phyloP scores from a whole-genome alignment of 352 stramenopile species.

The Achlya hypogyna region DNA sequence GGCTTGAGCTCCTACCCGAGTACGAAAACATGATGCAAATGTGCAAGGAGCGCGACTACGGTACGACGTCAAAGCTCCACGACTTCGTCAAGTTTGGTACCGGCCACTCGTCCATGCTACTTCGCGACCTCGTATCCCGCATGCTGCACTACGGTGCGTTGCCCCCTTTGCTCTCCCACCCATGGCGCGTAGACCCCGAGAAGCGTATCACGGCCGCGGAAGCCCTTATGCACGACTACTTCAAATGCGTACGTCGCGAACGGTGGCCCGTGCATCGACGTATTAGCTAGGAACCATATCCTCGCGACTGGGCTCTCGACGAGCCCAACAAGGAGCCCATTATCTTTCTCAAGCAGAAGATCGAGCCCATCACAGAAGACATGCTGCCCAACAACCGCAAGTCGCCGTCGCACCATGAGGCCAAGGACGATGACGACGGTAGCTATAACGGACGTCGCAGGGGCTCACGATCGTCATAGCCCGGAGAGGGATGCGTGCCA shows the following conservation, averaged over 20 bases:
- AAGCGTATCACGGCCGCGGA: slow-evolving; percentile 86
- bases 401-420: slow-evolving; percentile 38
- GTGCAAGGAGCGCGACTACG: slow-evolving; percentile 78
- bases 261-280: background rate
- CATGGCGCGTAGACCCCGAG: slow-evolving; percentile 63
- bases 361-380: slow-evolving; percentile 70
- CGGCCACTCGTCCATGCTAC: slow-evolving; percentile 51
- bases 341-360: slow-evolving; percentile 74
- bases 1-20: slow-evolving; percentile 71
- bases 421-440: slow-evolving; percentile 23
- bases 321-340: slow-evolving; percentile 80
- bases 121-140: slow-evolving; percentile 67
- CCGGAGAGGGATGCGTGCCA: background rate
- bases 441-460: slow-evolving; percentile 20
- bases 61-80: slow-evolving; percentile 67
- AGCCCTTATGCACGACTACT: slow-evolving; percentile 90
- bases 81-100: slow-evolving; percentile 79
- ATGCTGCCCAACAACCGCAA: slow-evolving; percentile 54
- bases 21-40: slow-evolving; percentile 79
- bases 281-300: slow-evolving; percentile 56
- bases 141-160: slow-evolving; percentile 71
- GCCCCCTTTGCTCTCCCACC: background rate
- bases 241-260: slow-evolving; percentile 33
- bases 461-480: background rate
- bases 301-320: slow-evolving; percentile 79